phyloP scores from a whole-genome alignment of 176 grass and related monocot genomes.

The Luzula sylvatica region DNA sequence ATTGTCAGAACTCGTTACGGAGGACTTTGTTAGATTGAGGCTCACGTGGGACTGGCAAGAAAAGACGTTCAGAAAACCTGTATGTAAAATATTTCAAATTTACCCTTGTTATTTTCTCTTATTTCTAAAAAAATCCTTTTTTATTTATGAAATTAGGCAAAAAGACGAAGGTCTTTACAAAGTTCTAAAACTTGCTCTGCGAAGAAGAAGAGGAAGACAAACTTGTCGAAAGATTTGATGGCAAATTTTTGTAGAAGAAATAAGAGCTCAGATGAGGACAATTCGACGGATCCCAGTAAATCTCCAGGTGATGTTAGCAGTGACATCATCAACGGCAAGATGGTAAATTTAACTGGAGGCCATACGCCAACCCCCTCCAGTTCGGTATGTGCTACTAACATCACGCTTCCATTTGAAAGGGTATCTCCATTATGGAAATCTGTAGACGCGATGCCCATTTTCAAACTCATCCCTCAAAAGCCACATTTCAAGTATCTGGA shows the following conservation, averaged over 20 bases:
- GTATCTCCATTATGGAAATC: background rate
- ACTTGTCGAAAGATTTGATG: too few species aligned
- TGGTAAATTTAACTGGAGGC: background rate
- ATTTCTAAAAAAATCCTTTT: background rate
- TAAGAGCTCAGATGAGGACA: too few species aligned
- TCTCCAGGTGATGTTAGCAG: too few species aligned
- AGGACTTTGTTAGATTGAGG: background rate
- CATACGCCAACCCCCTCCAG: background rate
- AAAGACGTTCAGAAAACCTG: background rate
- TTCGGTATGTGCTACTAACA: background rate
- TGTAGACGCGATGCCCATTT: background rate
- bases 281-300: too few species aligned
- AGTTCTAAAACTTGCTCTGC: too few species aligned
- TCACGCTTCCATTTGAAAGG: background rate
- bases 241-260: too few species aligned
- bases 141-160: too few species aligned
- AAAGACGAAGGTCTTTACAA: too few species aligned
- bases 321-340: conserved; percentile 4
- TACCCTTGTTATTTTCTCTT: too few species aligned
- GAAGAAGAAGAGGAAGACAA: too few species aligned
- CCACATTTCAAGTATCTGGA: conserved; percentile 3
- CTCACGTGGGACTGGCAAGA: conserved; percentile 10
- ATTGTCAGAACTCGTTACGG: background rate
- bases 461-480: background rate
- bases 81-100: background rate